Base-by-base conservation (phyloP, 192 early-diverging fungal species). In the Rhizophagus sp. region DNA sequence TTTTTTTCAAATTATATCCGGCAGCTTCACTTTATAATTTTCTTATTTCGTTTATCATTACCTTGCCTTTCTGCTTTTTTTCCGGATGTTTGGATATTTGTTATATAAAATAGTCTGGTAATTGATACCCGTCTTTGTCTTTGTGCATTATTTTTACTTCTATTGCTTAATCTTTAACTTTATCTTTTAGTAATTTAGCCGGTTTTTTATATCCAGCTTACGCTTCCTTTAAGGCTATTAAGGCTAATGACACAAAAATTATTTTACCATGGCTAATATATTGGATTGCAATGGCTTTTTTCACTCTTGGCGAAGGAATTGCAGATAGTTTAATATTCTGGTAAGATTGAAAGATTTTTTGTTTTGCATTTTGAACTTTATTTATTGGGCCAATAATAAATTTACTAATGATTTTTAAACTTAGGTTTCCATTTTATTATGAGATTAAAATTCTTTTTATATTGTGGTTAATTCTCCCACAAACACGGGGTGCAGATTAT, bases 401-500 rank as follows among this genome's bases (percentile, higher is more conserved):
- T n/a, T n/a, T 44, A 1, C 19, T 39, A 70, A 70, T 75, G 1
- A 15, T 39, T 47, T 73, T 11, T 17, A 25, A 49, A 24, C 13
- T 19, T 30, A 81, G 80, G 80, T 78, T 81, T 11, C 81, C 81
- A 44, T 81, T 81, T 47, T 81, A 81, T 41, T 77, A 81, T 17
- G 81, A 81, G 24, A 25, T 81, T 22, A 81, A 81, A 44, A 62
- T 78, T 39, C 7, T 77, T 25, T 81, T 81, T 61, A 65, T 81
- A 25, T 41, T 81, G 19, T 81, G 81, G 81, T 49, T 81, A 25
- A 77, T 81, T 24, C 39, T 81, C 11, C 81, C 81, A 0, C 75
- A 79, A 52, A 79, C 81, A 25, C 76, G 71, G 50, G 81, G 81
- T 30, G 74, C 62, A 2, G 61, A 36, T 1, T 25, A 69, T 61